Percentiles rank a stretch among this genome's conserved stretches.
Evolutionary conservation across 192 early-diverging fungal species (phyloP).

Genomic region (Entophlyctis helioformis): DNA sequence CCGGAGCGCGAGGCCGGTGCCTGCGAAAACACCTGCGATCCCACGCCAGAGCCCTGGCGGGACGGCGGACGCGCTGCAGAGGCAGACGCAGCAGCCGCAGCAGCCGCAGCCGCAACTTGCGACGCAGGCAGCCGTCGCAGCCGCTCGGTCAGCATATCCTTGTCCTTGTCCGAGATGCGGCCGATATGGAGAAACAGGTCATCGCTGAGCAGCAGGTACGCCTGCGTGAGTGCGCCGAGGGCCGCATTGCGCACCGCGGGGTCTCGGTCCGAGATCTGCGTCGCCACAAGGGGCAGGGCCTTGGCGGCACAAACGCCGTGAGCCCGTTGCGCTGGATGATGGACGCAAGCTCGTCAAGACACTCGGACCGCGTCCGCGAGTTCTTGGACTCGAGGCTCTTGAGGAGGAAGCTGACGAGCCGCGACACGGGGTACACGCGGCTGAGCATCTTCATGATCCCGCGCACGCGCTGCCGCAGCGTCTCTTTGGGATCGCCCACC

Average conservation of each 20-base stretch:
- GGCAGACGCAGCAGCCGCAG: neutral
- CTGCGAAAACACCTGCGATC: too few relatives aligned
- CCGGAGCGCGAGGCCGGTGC: too few relatives aligned
- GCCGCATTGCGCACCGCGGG: slow-evolving; percentile 70
- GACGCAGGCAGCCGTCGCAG: slow-evolving; percentile 52
- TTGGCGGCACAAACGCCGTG: slow-evolving; percentile 50
- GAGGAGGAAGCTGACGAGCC: slow-evolving; percentile 60
- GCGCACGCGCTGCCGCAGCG: slow-evolving; percentile 59
- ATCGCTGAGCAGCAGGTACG: slow-evolving; percentile 64
- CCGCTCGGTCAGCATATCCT: slow-evolving; percentile 65
- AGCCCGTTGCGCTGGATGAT: slow-evolving; percentile 63
- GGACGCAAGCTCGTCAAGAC: slow-evolving; percentile 63
- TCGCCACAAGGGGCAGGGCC: slow-evolving; percentile 56
- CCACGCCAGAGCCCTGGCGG: too few relatives aligned
- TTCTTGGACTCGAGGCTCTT: slow-evolving; percentile 69
- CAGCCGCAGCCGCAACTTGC: neutral
- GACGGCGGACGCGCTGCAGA: too few relatives aligned
- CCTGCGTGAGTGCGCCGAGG: slow-evolving; percentile 57
- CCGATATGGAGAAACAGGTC: slow-evolving; percentile 61
- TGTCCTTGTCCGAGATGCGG: slow-evolving; percentile 67
- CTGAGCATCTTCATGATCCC: slow-evolving; percentile 56
- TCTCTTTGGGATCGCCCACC: slow-evolving; percentile 78
- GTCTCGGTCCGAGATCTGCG: slow-evolving; percentile 69
- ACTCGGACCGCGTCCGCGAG: slow-evolving; percentile 66
- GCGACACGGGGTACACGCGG: slow-evolving; percentile 68